Conservation (phyloP, 1,139 yeast species). For the Sugiyamaella neomexicana region DNA sequence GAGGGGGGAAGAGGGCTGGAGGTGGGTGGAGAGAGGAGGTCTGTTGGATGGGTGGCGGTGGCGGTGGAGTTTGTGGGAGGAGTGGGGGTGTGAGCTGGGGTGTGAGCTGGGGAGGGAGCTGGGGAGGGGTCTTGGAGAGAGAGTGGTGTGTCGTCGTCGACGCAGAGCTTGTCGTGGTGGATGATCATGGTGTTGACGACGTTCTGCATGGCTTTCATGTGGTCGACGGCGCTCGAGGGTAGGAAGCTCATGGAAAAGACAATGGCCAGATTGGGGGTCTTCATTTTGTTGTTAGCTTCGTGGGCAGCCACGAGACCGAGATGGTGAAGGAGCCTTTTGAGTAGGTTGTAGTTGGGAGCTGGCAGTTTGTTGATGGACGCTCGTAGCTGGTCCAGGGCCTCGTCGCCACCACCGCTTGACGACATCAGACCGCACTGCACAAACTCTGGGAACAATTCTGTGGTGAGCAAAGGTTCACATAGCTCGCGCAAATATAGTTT, state of each 20-base stretch:
- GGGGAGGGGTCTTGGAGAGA: neutral
- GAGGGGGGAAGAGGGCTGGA: neutral
- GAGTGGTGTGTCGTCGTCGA: slow-evolving; percentile 15
- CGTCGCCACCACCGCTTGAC: slow-evolving; percentile 18
- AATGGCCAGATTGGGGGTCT: slow-evolving; percentile 75
- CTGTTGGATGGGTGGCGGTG: neutral
- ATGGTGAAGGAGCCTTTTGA: slow-evolving; percentile 68
- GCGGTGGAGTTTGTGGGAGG: neutral
- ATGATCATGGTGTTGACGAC: slow-evolving; percentile 42
- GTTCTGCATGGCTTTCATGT: slow-evolving; percentile 43
- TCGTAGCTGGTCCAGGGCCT: slow-evolving; percentile 43
- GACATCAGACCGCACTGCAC: slow-evolving; percentile 33
- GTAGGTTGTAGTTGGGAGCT: slow-evolving; percentile 60
- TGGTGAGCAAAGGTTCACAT: slow-evolving; percentile 81
- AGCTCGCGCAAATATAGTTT: slow-evolving; percentile 82
- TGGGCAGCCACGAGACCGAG: slow-evolving; percentile 58
- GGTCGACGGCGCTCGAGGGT: slow-evolving; percentile 37
- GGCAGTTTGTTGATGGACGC: slow-evolving; percentile 57
- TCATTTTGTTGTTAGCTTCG: slow-evolving; percentile 72
- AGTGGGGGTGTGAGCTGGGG: neutral
- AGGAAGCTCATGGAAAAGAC: slow-evolving; percentile 65
- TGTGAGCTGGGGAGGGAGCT: no score
- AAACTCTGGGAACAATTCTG: slow-evolving; percentile 55
- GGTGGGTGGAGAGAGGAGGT: neutral
- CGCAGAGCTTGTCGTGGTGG: slow-evolving; percentile 36